These are phyloP conservation scores for Alternaria hordeiaustralica DNA, from an alignment of 2,329 filamentous ascomycete genomes.

Conservation along the genomic window DNA sequence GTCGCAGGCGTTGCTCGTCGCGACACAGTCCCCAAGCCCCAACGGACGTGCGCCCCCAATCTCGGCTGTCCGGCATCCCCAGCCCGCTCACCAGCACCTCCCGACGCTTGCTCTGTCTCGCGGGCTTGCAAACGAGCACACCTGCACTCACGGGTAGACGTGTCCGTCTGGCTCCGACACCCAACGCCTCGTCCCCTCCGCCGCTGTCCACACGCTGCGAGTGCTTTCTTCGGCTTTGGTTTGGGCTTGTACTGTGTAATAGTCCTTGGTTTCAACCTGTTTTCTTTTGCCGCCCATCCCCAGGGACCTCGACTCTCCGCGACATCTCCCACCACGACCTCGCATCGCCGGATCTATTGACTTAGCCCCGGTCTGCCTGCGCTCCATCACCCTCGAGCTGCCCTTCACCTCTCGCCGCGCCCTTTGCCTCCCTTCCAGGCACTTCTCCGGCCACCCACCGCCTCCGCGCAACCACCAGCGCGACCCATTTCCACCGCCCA, in stretches of 20 bases:
- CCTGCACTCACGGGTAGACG: constrained; percentile 8
- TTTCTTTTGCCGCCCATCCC: constrained; percentile 14
- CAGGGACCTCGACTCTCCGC: constrained; percentile 18
- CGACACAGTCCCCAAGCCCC: constrained; percentile 15
- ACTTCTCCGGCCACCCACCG: background rate
- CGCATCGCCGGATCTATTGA: constrained; percentile 49
- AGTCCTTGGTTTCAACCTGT: constrained; percentile 21
- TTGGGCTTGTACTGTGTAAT: constrained; percentile 18
- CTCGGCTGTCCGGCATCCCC: constrained; percentile 16
- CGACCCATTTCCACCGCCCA: constrained; percentile 20
- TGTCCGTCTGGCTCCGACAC: constrained; percentile 13
- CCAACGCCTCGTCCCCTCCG: constrained; percentile 14
- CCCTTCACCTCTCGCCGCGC: constrained; percentile 20
- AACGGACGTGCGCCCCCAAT: constrained; percentile 17
- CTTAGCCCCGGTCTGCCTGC: constrained; percentile 44
- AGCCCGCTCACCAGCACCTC: constrained; percentile 9
- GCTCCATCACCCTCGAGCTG: constrained; percentile 23
- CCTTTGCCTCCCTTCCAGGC: constrained; percentile 20
- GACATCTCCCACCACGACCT: constrained; percentile 21
- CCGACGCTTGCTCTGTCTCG: constrained; percentile 17
- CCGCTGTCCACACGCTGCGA: constrained; percentile 8
- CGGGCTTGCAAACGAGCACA: constrained; percentile 9
- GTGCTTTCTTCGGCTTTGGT: constrained; percentile 13
- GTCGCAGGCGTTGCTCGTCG: constrained; percentile 29
- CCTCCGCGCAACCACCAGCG: constrained; percentile 8